A percentile compares a stretch with the other conserved stretches of the same genome.
Evolutionary conservation across 768 basidiomycete species (phyloP).

Genomic region (Panus rudis): DNA sequence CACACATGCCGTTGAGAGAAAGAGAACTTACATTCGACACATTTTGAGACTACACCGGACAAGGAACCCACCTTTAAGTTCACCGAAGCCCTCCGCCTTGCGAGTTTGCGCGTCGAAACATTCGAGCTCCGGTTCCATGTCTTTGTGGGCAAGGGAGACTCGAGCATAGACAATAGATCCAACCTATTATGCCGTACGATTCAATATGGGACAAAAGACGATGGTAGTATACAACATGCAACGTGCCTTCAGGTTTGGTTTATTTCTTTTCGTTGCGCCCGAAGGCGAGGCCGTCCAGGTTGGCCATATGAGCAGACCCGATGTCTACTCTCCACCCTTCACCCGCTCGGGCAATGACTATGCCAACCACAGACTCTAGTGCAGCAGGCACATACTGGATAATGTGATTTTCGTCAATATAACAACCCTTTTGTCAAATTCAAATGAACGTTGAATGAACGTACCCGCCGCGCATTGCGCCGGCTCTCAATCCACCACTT

Average conservation of each 20-base stretch:
- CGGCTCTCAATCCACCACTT: constrained; percentile 90
- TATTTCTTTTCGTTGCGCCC: constrained; percentile 93
- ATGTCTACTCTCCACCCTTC: constrained; percentile 95
- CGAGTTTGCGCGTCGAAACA: constrained; percentile 92
- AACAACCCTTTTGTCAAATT: too few relatives aligned
- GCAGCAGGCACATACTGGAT: constrained; percentile 82
- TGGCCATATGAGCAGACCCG: constrained; percentile 79
- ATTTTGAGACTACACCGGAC: constrained; percentile 76
- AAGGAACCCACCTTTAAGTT: constrained; percentile 84
- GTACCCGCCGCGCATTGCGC: constrained; percentile 76
- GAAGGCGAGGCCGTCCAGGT: constrained; percentile 86
- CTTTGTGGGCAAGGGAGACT: constrained; percentile 88
- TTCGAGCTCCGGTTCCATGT: constrained; percentile 97
- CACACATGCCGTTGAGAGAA: neutral
- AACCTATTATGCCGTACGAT: constrained; percentile 50
- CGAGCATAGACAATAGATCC: constrained; percentile 88
- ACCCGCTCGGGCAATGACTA: constrained; percentile 71
- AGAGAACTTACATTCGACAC: constrained; percentile 70
- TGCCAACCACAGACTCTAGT: constrained; percentile 85
- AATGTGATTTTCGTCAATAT: neutral
- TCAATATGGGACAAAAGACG: neutral
- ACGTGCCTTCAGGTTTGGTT: constrained; percentile 83
- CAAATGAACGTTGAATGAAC: constrained; percentile 24
- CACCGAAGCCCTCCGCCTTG: constrained; percentile 91
- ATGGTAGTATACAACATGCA: neutral